Evolutionary conservation across 2,329 filamentous ascomycete genomes (phyloP).

Genomic region (Arthrobotrys entomopaga): DNA sequence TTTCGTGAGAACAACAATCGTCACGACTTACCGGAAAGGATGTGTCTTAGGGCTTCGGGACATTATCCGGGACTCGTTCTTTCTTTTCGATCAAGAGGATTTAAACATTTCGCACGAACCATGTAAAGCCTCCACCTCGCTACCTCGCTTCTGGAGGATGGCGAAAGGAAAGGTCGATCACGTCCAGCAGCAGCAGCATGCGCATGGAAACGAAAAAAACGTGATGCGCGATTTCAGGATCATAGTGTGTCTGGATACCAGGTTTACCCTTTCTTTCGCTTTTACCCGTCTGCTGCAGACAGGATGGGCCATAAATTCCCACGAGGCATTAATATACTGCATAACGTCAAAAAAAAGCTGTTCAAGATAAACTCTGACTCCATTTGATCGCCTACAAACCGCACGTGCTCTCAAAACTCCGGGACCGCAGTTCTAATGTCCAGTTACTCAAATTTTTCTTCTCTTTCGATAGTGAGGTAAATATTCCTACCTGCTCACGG

Average conservation of each 20-base stretch:
- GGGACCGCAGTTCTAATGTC: too few relatives aligned
- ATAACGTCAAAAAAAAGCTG: neutral
- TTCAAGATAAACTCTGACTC: too few relatives aligned
- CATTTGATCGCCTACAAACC: neutral
- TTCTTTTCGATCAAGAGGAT: neutral
- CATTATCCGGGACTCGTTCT: slow-evolving; percentile 23
- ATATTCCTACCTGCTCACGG: slow-evolving; percentile 15
- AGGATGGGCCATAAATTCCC: slow-evolving; percentile 19
- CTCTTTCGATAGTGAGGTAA: slow-evolving; percentile 15
- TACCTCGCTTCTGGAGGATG: slow-evolving; percentile 34
- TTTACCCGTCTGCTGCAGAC: slow-evolving; percentile 39
- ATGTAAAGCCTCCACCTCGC: slow-evolving; percentile 31
- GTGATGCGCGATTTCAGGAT: slow-evolving; percentile 51
- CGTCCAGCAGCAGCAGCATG: neutral
- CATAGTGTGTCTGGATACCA: slow-evolving; percentile 5
- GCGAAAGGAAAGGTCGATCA: slow-evolving; percentile 1
- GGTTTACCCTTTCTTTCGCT: slow-evolving; percentile 48
- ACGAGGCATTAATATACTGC: slow-evolving; percentile 50
- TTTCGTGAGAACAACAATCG: neutral
- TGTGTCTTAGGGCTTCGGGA: slow-evolving; percentile 16
- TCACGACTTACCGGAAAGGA: neutral
- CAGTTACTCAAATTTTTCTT: too few relatives aligned
- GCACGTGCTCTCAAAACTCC: too few relatives aligned
- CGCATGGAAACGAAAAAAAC: slow-evolving; percentile 19
- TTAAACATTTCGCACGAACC: slow-evolving; percentile 25